A percentile compares a stretch with the other conserved stretches of the same genome.
phyloP scores from a whole-genome alignment of 2,329 filamentous ascomycete genomes.

The Xylariaceae sp. region DNA sequence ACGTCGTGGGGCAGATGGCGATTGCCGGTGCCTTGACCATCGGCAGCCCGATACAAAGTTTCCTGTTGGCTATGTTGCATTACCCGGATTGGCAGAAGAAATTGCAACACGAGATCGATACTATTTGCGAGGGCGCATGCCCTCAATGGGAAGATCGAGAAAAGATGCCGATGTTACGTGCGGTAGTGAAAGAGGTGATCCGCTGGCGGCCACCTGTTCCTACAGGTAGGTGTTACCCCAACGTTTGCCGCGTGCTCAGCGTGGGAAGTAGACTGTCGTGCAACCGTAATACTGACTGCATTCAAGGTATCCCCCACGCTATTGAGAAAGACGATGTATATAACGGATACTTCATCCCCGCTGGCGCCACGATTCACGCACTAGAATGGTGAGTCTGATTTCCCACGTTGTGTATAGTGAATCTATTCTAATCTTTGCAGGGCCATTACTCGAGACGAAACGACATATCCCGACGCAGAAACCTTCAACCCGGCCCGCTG shows the following conservation, averaged over 20 bases:
- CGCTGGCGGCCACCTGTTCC: constrained; percentile 53
- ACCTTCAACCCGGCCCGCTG: constrained; percentile 37
- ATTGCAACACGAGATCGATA: constrained; percentile 46
- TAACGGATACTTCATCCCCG: constrained; percentile 47
- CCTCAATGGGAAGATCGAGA: constrained; percentile 44
- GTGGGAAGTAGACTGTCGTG: no score
- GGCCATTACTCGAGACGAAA: constrained; percentile 42
- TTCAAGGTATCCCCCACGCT: constrained; percentile 44
- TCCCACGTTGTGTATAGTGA: background rate
- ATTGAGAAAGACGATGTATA: constrained; percentile 48
- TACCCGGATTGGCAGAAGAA: constrained; percentile 35
- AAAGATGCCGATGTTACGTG: constrained; percentile 41
- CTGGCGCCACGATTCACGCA: constrained; percentile 47
- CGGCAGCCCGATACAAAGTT: constrained; percentile 40
- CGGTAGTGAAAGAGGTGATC: constrained; percentile 47
- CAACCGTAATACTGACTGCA: no score
- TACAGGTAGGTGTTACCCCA: constrained; percentile 34
- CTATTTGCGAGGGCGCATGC: constrained; percentile 35
- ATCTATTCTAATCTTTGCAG: constrained; percentile 19
- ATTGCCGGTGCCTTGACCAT: constrained; percentile 42
- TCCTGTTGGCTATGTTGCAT: constrained; percentile 34
- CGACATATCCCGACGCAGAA: constrained; percentile 33
- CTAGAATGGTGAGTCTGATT: constrained; percentile 42
- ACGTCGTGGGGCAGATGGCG: constrained; percentile 44
- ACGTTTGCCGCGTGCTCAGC: background rate